A percentile compares a stretch with the other conserved stretches of the same genome.
Evolutionary conservation across 1,284 basidiomycete genomes (phyloP).

Genomic region (Rhodotorula mucilaginosa): DNA sequence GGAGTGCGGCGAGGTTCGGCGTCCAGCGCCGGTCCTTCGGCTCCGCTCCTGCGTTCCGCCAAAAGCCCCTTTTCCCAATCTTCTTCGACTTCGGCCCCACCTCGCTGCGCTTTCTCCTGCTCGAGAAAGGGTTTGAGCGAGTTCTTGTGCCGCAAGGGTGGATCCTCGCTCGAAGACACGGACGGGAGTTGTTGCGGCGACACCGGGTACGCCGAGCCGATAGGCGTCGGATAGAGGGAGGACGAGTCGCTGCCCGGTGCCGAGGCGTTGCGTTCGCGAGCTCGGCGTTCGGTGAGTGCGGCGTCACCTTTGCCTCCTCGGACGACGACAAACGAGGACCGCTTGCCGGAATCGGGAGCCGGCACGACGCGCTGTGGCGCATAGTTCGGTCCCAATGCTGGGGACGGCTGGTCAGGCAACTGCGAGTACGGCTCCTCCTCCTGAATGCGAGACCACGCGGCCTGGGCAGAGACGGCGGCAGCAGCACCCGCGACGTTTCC

Average conservation of each 20-base stretch:
- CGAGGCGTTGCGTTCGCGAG: slow-evolving; percentile 7
- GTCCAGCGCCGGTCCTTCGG: slow-evolving; percentile 15
- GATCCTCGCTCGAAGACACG: neutral
- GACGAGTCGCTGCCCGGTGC: neutral
- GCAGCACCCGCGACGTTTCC: neutral
- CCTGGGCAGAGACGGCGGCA: neutral
- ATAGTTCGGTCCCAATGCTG: neutral
- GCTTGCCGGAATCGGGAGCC: slow-evolving; percentile 8
- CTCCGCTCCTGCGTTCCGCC: slow-evolving; percentile 32
- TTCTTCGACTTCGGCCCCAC: slow-evolving; percentile 26
- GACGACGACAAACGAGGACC: slow-evolving; percentile 37
- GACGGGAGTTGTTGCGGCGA: neutral
- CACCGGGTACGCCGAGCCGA: neutral
- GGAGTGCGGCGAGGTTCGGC: slow-evolving; percentile 8
- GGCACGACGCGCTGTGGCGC: neutral
- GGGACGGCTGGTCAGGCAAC: neutral
- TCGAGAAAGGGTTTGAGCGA: slow-evolving; percentile 39
- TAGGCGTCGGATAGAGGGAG: neutral
- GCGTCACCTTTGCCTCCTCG: slow-evolving; percentile 37
- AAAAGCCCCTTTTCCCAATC: slow-evolving; percentile 37
- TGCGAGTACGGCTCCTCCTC: slow-evolving; percentile 11
- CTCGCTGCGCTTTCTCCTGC: slow-evolving; percentile 25
- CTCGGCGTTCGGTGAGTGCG: slow-evolving; percentile 27
- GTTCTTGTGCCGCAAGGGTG: slow-evolving; percentile 33
- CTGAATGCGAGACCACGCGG: slow-evolving; percentile 9